A percentile compares a stretch with the other conserved stretches of the same genome.
phyloP scores from a whole-genome alignment of 1,284 basidiomycete species.

The Phenoliferia sp. region DNA sequence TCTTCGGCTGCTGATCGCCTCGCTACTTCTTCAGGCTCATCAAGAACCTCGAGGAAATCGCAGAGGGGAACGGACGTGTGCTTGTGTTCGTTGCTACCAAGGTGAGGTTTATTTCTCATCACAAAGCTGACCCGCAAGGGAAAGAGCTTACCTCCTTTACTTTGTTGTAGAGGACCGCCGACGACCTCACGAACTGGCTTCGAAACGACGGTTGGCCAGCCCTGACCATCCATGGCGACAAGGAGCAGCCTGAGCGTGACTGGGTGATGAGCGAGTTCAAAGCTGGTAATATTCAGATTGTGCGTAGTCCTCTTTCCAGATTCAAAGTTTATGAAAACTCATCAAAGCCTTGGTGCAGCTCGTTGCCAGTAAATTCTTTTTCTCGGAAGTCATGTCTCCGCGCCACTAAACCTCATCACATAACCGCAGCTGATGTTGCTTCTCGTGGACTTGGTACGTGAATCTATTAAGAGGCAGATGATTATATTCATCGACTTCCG shows the following conservation, averaged over 20 bases:
- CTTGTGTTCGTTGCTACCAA: slow-evolving; percentile 99
- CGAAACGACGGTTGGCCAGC: slow-evolving; percentile 98
- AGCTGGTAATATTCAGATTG: slow-evolving; percentile 90
- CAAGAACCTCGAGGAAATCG: slow-evolving; percentile 38
- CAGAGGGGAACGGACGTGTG: slow-evolving; percentile 41
- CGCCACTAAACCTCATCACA: too few species aligned
- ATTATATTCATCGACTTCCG: neutral
- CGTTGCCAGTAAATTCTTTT: too few species aligned
- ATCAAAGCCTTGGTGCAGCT: too few species aligned
- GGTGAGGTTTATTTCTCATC: slow-evolving; percentile 58
- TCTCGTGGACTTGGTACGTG: slow-evolving; percentile 99
- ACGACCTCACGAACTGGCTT: slow-evolving; percentile 57
- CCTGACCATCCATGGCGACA: slow-evolving; percentile 82
- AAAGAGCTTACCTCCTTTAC: neutral
- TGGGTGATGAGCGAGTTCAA: slow-evolving; percentile 91
- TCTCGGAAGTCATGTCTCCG: too few species aligned
- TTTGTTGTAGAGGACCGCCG: neutral
- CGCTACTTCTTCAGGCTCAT: slow-evolving; percentile 59
- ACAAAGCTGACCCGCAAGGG: neutral
- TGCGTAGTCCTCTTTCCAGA: slow-evolving; percentile 56
- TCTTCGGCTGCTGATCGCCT: slow-evolving; percentile 56
- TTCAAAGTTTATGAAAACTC: neutral
- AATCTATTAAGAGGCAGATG: neutral
- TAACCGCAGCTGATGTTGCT: slow-evolving; percentile 56
- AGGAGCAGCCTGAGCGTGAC: neutral